These are phyloP conservation scores for Sclerotinia trifoliorum DNA, from an alignment of 2,329 filamentous ascomycete species.

Conservation along the genomic window DNA sequence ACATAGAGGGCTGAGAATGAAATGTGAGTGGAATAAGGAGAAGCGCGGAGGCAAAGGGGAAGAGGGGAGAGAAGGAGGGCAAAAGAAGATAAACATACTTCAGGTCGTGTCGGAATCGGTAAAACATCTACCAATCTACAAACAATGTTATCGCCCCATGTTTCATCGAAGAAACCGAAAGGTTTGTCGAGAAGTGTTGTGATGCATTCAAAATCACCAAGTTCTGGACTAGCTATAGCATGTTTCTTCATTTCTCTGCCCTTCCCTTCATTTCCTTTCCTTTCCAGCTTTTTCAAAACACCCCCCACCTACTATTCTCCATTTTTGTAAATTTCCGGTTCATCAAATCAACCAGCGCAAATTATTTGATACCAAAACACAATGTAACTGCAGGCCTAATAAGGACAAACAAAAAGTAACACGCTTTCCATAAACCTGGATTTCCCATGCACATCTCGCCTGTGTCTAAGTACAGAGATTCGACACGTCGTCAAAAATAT, in stretches of 20 bases:
- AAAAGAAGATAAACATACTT: background rate
- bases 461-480: constrained; percentile 41
- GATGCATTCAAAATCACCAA: background rate
- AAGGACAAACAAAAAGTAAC: background rate
- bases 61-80: background rate
- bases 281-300: too few relatives aligned
- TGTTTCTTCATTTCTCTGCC: background rate
- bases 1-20: too few relatives aligned
- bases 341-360: too few relatives aligned
- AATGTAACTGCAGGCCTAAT: too few relatives aligned
- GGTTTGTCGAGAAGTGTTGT: constrained; percentile 27
- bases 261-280: too few relatives aligned
- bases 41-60: too few relatives aligned
- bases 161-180: constrained; percentile 45
- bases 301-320: too few relatives aligned
- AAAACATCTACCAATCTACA: constrained; percentile 41
- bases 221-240: background rate
- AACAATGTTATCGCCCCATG: constrained; percentile 47
- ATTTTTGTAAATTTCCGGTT: too few relatives aligned
- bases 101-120: constrained; percentile 10
- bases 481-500: constrained; percentile 14
- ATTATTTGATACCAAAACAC: too few relatives aligned
- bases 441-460: constrained; percentile 24
- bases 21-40: background rate
- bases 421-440: background rate